Base-by-base conservation (phyloP, 2,329 filamentous ascomycete species). In the Cercospora janseana region DNA sequence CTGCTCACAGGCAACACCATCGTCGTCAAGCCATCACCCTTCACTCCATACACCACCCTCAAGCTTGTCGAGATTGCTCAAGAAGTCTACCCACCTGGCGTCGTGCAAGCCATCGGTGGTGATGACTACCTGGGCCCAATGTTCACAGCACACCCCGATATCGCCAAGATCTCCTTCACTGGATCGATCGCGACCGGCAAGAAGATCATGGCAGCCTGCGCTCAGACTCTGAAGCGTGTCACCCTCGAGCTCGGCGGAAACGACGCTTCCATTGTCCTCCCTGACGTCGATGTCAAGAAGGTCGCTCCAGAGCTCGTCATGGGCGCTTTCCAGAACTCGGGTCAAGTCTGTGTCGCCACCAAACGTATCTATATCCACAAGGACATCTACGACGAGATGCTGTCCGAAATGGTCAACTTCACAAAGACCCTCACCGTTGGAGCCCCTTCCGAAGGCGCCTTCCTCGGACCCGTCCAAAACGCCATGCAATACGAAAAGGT, bases 141-240 rank as follows among this genome's bases (percentile, higher is more conserved):
- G 73, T 64, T 85, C 44, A 82, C 79, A 0, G 65, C 63, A n/a
- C 81, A 85, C 59, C 79, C 79, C 0, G 78, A 73, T 15, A 75
- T 85, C 48, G 73, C 77, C 49, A 85, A 83, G 72, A 78, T 86
- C 62, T 75, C 72, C 57, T 86, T 86, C 67, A 85, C 82, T 0
- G 81, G 82, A 2, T 82, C 79, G 8, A 79, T 73, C 5, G 70
- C 72, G 0, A 83, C 79, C 0, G 82, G 82, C 7, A 83, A 83
- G 70, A 76, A 75, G 64, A 77, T 85, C 46, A 77, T 82, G 73
- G 74, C 74, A 48, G 75, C 72, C n/a, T 75, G 74, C 45, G 71
- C 77, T 18, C 74, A 75, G 62, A 81, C 79, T 0, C 67, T 85
- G 20, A 85, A 83, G 72, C 71, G 80, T 31, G 73, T 81, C 15